Evolutionary conservation across 306 rosid genomes (phyloP).

Genomic region (Arachis hypogaea): DNA sequence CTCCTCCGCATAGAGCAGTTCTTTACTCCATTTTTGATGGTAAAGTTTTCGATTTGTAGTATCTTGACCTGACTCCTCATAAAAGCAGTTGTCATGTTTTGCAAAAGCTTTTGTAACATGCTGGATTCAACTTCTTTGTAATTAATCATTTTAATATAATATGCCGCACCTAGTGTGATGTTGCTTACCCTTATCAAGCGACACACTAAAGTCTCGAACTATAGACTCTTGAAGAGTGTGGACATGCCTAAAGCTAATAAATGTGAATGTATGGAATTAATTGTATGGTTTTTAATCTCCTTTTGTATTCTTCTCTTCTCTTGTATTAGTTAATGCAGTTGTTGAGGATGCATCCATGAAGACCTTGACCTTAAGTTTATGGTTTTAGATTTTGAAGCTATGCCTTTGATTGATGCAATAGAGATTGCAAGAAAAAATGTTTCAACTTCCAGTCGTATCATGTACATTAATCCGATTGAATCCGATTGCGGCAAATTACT

Average conservation of each 20-base stretch:
- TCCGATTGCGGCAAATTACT: neutral
- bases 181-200: slow-evolving; percentile 24
- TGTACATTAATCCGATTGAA: neutral
- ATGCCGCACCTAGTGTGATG: slow-evolving; percentile 29
- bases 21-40: slow-evolving; percentile 33
- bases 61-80: slow-evolving; percentile 35
- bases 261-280: slow-evolving; percentile 5
- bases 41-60: slow-evolving; percentile 29
- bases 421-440: neutral
- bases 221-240: neutral
- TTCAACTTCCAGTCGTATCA: neutral
- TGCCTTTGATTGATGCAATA: neutral
- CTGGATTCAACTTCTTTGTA: slow-evolving; percentile 29
- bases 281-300: neutral
- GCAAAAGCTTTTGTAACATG: slow-evolving; percentile 31
- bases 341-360: neutral
- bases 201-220: slow-evolving; percentile 12
- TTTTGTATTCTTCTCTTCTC: too few relatives aligned
- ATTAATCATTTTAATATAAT: slow-evolving; percentile 19
- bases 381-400: neutral
- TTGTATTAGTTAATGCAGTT: too few relatives aligned
- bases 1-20: slow-evolving; percentile 35
- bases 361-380: neutral
- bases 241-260: neutral
- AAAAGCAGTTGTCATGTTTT: slow-evolving; percentile 37